Base-by-base conservation (phyloP, 2,329 filamentous ascomycete genomes). In the Zasmidium cellare region DNA sequence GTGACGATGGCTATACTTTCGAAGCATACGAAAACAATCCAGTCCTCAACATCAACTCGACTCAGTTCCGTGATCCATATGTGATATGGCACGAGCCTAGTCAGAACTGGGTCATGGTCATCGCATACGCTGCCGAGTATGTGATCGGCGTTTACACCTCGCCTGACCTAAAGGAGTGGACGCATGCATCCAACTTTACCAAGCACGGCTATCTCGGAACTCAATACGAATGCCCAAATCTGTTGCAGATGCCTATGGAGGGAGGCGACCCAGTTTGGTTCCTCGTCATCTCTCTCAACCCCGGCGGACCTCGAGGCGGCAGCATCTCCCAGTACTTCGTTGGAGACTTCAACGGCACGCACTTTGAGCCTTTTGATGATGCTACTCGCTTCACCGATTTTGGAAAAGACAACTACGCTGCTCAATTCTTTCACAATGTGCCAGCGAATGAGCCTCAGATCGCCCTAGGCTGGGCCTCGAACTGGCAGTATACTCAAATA, bases 51-150 rank as follows among this genome's bases (percentile, higher is more conserved):
- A 80, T 80, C 67, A 76, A 76, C 57, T 78, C 80, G 18, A 76
- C 71, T 5, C 79, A 86, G 61, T 88, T 88, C 74, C 82, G 86
- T 22, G 86, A 89, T 61, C 86, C 87, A 1, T 86, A 88, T 65
- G 84, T 88, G 1, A 76, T 86, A 46, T 83, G 84, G 76, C 81
- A 86, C 60, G 72, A 78, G 1, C 69, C 72, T 9, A 72, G 69
- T 9, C 67, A 79, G 45, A 72, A 77, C 18, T 88, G 85, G 85
- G 80, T 85, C 41, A 83, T 85, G 79, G 77, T 80, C 0, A 63
- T 86, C 2, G 76, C 84, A 0, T 85, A 82, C 56, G 70, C 81
- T 1, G 51, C 64, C 1, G 84, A 85, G 38, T 85, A 83, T 60
- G 73, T 76, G 9, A 76, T 88, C 46, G 84, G 82, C n/a, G 78